Evolutionary conservation across 768 basidiomycete genomes (phyloP).

Genomic region (Naganishia antarctica): DNA sequence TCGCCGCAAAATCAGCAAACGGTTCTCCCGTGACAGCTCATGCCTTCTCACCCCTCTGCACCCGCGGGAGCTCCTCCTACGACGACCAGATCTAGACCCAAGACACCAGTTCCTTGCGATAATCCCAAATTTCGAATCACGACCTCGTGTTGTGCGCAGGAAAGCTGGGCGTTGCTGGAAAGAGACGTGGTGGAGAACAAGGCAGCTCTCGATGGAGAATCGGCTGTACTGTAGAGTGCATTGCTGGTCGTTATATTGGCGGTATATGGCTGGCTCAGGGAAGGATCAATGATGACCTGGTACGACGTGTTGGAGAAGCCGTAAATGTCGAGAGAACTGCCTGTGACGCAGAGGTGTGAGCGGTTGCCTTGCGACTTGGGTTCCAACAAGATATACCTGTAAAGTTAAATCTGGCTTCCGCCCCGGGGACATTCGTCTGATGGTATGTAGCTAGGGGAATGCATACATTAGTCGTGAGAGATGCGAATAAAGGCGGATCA

Average conservation of each 20-base stretch:
- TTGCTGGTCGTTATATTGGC: constrained; percentile 24
- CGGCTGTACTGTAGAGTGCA: constrained; percentile 4
- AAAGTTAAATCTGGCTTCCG: constrained; percentile 44
- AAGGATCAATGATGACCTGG: constrained; percentile 36
- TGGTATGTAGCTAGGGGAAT: constrained; percentile 43
- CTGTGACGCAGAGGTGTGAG: constrained; percentile 21
- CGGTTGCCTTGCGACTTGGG: no score
- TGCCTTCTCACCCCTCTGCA: constrained; percentile 35
- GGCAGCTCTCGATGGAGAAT: background rate
- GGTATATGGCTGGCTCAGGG: constrained; percentile 10
- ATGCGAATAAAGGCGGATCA: no score
- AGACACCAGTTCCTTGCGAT: constrained; percentile 22
- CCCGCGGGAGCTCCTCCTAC: constrained; percentile 35
- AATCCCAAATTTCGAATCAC: constrained; percentile 33
- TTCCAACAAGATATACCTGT: constrained; percentile 34
- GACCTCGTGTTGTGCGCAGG: constrained; percentile 34
- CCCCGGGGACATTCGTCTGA: constrained; percentile 35
- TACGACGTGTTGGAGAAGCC: constrained; percentile 35
- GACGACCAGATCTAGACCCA: constrained; percentile 38
- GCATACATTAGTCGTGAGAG: no score
- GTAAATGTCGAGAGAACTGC: constrained; percentile 38
- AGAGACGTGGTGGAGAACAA: constrained; percentile 25
- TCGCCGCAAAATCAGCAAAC: background rate
- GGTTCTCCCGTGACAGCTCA: background rate
- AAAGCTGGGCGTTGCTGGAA: constrained; percentile 32